Evolutionary conservation across 192 early-diverging fungal species (phyloP).

Genomic region (Coemansia sp.): DNA sequence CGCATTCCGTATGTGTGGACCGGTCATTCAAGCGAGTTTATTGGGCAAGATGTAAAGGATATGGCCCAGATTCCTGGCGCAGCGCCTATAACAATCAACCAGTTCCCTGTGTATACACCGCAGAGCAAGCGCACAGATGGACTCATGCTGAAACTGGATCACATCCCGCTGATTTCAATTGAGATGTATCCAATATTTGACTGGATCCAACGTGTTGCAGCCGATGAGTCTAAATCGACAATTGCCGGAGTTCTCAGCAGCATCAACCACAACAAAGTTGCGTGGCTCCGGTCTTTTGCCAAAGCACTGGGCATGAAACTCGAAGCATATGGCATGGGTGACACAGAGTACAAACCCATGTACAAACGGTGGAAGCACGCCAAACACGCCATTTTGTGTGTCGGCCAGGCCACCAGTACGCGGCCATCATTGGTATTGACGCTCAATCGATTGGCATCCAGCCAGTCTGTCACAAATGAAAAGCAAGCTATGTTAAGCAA

Average conservation of each 20-base stretch:
- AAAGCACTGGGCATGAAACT: neutral
- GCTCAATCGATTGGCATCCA: neutral
- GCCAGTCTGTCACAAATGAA: neutral
- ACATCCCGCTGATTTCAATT: constrained; percentile 11
- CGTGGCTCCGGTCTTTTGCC: constrained; percentile 2
- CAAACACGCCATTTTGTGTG: neutral
- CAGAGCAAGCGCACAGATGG: neutral
- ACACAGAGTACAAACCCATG: neutral
- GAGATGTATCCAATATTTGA: constrained; percentile 7
- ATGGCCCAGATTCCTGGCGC: constrained; percentile 2
- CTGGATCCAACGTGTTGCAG: neutral
- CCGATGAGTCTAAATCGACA: neutral
- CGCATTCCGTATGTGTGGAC: constrained; percentile 38
- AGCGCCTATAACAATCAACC: constrained; percentile 2
- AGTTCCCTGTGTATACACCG: neutral
- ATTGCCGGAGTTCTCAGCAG: neutral
- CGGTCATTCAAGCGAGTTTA: constrained; percentile 3
- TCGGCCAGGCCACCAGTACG: neutral
- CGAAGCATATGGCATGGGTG: neutral
- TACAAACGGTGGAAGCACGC: constrained; percentile 1
- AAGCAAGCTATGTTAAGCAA: too few species aligned
- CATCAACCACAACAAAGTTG: neutral
- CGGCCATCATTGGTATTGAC: neutral
- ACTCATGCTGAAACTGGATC: constrained; percentile 8
- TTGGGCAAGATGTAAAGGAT: neutral